Conservation (phyloP, 768 basidiomycete species). For the Hericium alpestre region DNA sequence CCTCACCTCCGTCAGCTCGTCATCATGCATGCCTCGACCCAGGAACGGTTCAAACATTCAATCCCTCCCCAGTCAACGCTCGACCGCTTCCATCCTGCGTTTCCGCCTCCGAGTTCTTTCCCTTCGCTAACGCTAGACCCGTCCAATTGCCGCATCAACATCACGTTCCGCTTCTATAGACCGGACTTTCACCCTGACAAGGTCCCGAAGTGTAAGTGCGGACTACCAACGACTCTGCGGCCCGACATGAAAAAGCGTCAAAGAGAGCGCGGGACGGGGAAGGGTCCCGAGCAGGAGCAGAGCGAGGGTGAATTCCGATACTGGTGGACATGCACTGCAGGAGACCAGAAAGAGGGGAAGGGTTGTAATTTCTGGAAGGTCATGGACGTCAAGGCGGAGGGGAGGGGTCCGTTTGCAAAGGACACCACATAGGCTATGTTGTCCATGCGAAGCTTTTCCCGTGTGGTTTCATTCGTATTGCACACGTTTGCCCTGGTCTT, state of each 20-base stretch:
- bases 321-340: constrained; percentile 78
- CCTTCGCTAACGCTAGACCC: constrained; percentile 13
- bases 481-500: no score
- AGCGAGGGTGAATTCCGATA: constrained; percentile 33
- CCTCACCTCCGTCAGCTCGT: constrained; percentile 35
- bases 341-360: constrained; percentile 76
- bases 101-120: constrained; percentile 20
- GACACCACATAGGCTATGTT: constrained; percentile 6
- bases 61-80: constrained; percentile 62
- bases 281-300: constrained; percentile 4
- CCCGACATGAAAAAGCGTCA: constrained; percentile 72
- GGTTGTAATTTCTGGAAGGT: constrained; percentile 69
- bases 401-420: constrained; percentile 39
- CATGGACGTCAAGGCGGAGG: constrained; percentile 60
- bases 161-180: constrained; percentile 79
- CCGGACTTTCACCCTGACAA: constrained; percentile 63
- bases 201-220: constrained; percentile 67
- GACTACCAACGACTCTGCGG: constrained; percentile 56
- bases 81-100: constrained; percentile 60
- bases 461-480: no score
- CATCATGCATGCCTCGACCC: constrained; percentile 83
- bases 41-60: constrained; percentile 74
- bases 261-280: constrained; percentile 5
- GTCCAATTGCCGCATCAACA: constrained; percentile 42
- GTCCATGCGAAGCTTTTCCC: no score